Percentiles rank a stretch among this genome's conserved stretches.
phyloP scores from a whole-genome alignment of 1,284 basidiomycete genomes.

The Irpex lacteus region DNA sequence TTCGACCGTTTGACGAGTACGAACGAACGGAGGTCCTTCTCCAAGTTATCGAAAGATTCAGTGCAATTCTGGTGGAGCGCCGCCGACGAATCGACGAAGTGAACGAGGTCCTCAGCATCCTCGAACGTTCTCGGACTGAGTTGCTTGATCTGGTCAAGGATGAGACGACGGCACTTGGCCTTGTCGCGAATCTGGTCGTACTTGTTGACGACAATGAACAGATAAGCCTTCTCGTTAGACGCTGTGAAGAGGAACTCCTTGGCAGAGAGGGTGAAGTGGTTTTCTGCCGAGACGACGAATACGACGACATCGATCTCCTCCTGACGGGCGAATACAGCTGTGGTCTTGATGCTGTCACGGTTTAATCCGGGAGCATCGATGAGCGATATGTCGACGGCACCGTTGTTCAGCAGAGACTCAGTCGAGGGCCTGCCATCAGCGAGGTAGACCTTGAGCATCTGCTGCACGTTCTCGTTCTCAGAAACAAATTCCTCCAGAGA shows the following conservation, averaged over 20 bases:
- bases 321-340: slow-evolving; percentile 93
- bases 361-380: slow-evolving; percentile 99
- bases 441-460: slow-evolving; percentile 83
- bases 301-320: slow-evolving; percentile 99
- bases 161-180: slow-evolving; percentile 85
- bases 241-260: slow-evolving; percentile 95
- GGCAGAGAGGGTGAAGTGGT: slow-evolving; percentile 96
- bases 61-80: slow-evolving; percentile 58
- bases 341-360: slow-evolving; percentile 94
- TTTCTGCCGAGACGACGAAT: slow-evolving; percentile 97
- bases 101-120: slow-evolving; percentile 91
- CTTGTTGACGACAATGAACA: slow-evolving; percentile 99
- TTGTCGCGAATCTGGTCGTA: slow-evolving; percentile 96
- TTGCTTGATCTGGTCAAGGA: slow-evolving; percentile 93
- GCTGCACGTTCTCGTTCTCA: slow-evolving; percentile 73
- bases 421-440: slow-evolving; percentile 70
- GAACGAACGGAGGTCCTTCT: slow-evolving; percentile 92
- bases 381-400: slow-evolving; percentile 95
- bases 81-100: slow-evolving; percentile 93
- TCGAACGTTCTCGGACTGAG: slow-evolving; percentile 91
- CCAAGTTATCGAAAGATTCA: slow-evolving; percentile 82
- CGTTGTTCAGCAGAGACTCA: slow-evolving; percentile 91
- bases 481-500: slow-evolving; percentile 82
- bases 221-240: slow-evolving; percentile 95
- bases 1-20: slow-evolving; percentile 94